phyloP scores from a whole-genome alignment of 1,139 yeast species.

The Suhomyces maxii region DNA sequence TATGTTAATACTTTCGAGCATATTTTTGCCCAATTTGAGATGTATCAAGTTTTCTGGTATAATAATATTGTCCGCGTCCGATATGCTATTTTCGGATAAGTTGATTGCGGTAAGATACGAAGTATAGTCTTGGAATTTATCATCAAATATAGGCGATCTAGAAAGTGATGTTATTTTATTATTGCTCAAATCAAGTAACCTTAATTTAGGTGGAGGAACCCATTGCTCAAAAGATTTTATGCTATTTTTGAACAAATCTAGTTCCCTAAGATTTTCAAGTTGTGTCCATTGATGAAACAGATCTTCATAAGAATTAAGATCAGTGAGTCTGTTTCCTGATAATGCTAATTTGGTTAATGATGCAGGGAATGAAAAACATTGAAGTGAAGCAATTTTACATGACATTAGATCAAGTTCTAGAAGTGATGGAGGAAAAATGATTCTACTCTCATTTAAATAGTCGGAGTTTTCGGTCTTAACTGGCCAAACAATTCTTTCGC shows the following conservation, averaged over 20 bases:
- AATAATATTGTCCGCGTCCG: slow-evolving; percentile 1
- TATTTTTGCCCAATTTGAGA: slow-evolving; percentile 6
- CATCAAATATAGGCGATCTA: slow-evolving; percentile 5
- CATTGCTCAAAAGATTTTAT: slow-evolving; percentile 23
- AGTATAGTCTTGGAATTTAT: not conserved
- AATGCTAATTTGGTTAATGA: slow-evolving; percentile 24
- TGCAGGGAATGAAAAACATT: slow-evolving; percentile 27
- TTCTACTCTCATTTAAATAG: slow-evolving; percentile 7
- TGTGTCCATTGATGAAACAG: slow-evolving; percentile 23
- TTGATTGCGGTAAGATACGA: slow-evolving; percentile 2
- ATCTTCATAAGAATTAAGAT: slow-evolving; percentile 18
- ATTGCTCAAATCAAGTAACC: slow-evolving; percentile 23
- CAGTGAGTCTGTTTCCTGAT: slow-evolving; percentile 22
- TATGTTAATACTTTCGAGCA: slow-evolving; percentile 1
- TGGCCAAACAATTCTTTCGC: slow-evolving; percentile 14
- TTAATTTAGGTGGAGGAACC: slow-evolving; percentile 26
- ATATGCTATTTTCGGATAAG: slow-evolving; percentile 3
- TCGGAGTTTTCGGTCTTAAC: not conserved
- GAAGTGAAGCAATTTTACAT: slow-evolving; percentile 22
- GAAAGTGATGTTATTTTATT: slow-evolving; percentile 14
- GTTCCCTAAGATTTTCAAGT: slow-evolving; percentile 22
- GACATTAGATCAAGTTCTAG: slow-evolving; percentile 21
- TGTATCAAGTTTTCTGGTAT: slow-evolving; percentile 4
- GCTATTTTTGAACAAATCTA: slow-evolving; percentile 27
- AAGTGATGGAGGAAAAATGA: slow-evolving; percentile 21